Evolutionary conservation across 768 basidiomycete genomes (phyloP), one percentile per base, ranked within the genome.

Genomic region (Albatrellus ellisii): DNA sequence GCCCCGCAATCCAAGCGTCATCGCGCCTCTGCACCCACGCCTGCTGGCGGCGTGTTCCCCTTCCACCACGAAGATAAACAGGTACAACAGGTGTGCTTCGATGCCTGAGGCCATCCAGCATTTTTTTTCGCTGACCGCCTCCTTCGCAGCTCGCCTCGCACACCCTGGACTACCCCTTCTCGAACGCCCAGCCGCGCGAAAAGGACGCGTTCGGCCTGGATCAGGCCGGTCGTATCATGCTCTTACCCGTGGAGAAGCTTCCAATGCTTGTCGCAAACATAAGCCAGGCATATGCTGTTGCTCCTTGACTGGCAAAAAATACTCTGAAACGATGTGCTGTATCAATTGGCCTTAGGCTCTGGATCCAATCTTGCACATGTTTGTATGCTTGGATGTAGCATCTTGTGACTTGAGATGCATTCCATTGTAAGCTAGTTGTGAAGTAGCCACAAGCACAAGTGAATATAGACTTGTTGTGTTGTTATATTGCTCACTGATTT

Each of bases 1-100:
- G 48, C 52, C 1, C 68, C 43, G 51, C 61, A 61, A 52, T 66
- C 52, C 45, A 61, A 59, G 28, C 66, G 56, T 46, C 74, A 67
- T 54, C 59, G 52, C 46, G 67, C 67, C 25, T 42, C 47, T 3
- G 40, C 43, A 46, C 45, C 53, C 35, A 43, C 56, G 29, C 49
- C 61, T 34, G 53, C 59, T 5, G 75, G 76, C 41, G 73, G 77
- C 0, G 63, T 76, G 4, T 83, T 79, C 53, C 62, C 75, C 2
- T 94, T 86, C 62, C 90, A 95, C 54, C 79, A 83, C 0, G 92
- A 95, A 56, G 91, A 95, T 58, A 78, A 79, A 31, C 65, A 66
- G 31, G 75, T 90, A 39, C 68, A 71, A 43, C 60, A 75, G 64
- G 87, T 85, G 39, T 34, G 72, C 47, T 18, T 52, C 10, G 34